Evolutionary conservation across 441 rosid genomes (phyloP), one percentile per base, ranked within the genome.

Genomic region (Melastoma candidum): DNA sequence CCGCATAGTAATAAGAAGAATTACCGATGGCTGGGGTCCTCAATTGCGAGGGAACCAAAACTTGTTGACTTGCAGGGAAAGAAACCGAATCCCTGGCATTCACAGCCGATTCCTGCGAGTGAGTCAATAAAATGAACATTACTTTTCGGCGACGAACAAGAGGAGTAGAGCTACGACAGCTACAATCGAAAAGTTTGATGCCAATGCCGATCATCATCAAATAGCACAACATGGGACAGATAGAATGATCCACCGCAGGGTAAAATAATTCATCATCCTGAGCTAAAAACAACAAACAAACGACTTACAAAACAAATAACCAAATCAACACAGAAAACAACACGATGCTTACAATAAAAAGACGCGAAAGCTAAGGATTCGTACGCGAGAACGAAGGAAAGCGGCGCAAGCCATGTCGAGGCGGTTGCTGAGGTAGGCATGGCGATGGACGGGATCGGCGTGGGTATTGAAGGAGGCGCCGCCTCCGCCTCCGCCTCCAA

Each of bases 361-460:
- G 2, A 62, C 45, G 45, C 47, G 22, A 45, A 48, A 13, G 54
- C 54, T 54, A 26, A 36, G 45, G 49, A 53, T 7, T 52, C 61
- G 60, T 72, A 87, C 98, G 72, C 70, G 60, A 1, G 59, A 43
- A 58, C 69, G 83, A 68, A 84, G 78, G n/a, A 69, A 87, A 50
- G 77, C 90, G 54, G 93, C 85, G 54, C 94, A 82, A 53, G 84
- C 87, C 6, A 70, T 73, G 54, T 88, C 78, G 52, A 87, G 94
- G 69, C 72, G 77, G 47, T 56, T 70, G 72, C 79, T 79, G 54
- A 92, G 96, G 64, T 72, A 44, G 59, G 75, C 83, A 47, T 13
- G 82, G 63, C 70, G 64, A 49, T 71, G 79, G 29, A 77, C 84
- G 39, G 77, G 45, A 56, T 70, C 76, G 65, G 57, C 58, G 52